phyloP scores from a whole-genome alignment of 148 eudicot species.

The Simmondsia chinensis region DNA sequence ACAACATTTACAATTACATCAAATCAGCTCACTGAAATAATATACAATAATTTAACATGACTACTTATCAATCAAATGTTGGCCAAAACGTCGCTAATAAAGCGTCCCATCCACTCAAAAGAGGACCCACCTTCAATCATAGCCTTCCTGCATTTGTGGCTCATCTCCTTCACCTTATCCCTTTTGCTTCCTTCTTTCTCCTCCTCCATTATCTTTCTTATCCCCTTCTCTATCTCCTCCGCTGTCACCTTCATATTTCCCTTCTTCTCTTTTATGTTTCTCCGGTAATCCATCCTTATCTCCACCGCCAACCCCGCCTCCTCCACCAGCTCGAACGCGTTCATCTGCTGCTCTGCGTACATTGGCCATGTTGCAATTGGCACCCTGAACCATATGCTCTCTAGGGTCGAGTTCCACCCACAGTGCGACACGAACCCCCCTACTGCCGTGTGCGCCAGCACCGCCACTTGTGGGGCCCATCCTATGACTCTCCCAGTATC shows the following conservation, averaged over 20 bases:
- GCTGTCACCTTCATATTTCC: not conserved
- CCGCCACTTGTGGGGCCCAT: conserved; percentile 31
- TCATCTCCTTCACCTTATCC: conserved; percentile 10
- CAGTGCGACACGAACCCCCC: conserved; percentile 52
- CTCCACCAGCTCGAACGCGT: conserved; percentile 29
- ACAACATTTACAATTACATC: too few species aligned
- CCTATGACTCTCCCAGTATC: conserved; percentile 23
- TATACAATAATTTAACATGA: too few species aligned
- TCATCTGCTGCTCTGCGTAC: conserved; percentile 39
- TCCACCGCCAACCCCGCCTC: conserved; percentile 31
- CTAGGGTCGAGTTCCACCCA: conserved; percentile 49
- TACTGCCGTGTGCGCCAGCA: conserved; percentile 24
- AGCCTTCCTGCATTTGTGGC: too few species aligned
- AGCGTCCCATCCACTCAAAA: not conserved
- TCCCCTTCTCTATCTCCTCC: conserved; percentile 8
- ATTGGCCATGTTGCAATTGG: conserved; percentile 44
- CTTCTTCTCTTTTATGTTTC: conserved; percentile 10
- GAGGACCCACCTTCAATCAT: conserved; percentile 46
- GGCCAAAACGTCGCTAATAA: conserved; percentile 8
- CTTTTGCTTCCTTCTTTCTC: not conserved
- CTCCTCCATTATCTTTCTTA: conserved; percentile 15
- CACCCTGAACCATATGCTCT: conserved; percentile 37
- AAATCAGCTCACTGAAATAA: too few species aligned
- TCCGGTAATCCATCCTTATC: conserved; percentile 25
- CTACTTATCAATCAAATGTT: too few species aligned